Evolutionary conservation across 208 protist genomes (phyloP), one percentile per base, ranked within the genome.

Genomic region (Trypanosoma scelopori): DNA sequence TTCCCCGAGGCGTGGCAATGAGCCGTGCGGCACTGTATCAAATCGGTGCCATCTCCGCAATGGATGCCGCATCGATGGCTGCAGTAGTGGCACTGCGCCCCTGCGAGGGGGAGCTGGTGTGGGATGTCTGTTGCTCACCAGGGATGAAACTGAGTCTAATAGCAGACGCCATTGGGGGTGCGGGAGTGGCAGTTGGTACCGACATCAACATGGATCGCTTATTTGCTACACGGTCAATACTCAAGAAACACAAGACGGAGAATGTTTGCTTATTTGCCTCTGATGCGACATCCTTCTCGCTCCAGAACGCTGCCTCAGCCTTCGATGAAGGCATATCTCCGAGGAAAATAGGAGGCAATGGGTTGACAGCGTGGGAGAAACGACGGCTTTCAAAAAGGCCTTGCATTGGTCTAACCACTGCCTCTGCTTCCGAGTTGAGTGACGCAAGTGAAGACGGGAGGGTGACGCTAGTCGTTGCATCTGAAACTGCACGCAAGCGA

Each of bases 81-180:
- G 85, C 88, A 1, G 87, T 97, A 15, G 75, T 89, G 30, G 87
- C 89, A 11, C 79, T 97, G 30, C 73, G 65, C 2, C 82, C 87
- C 13, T 72, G 65, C 0, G 3, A 23, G 0, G 87, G 84, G 0
- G 89, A 97, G 13, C 35, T 68, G 32, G 82, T 94, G 23, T 75
- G 93, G 63, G 92, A 97, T 57, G 48, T 94, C 15, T 97, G 92
- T 72, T 94, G 88, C 53, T 74, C 89, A 0, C 92, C 92, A 5
- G 92, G 89, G 1, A 92, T 93, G 87, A 97, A 97, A 56, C 66
- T 94, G 22, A 63, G 74, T 5, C 53, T 89, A 20, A 64, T 94
- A 2, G 78, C 85, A 3, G 87, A 93, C 28, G 79, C 78, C 20
- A 68, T 94, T 46, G 78, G 56, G 30, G 46, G 27, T 41, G 30